phyloP scores from a whole-genome alignment of 176 grass and related monocot species.

The barley (Hordeum vulgare) region DNA sequence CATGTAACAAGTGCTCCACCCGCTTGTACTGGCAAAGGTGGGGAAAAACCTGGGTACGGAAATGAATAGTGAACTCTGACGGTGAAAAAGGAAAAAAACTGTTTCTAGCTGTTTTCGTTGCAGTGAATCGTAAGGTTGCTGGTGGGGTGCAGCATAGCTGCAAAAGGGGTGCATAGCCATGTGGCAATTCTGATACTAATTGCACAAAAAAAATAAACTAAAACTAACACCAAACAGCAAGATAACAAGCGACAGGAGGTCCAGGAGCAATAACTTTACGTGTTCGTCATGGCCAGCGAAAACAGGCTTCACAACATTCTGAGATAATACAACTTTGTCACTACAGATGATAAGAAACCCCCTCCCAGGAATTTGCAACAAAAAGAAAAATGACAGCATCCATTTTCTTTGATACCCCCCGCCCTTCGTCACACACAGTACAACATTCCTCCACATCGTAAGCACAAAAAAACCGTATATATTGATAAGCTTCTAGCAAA shows the following conservation, averaged over 20 bases:
- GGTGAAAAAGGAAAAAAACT: too few species aligned
- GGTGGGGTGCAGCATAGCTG: too few species aligned
- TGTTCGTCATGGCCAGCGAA: background rate
- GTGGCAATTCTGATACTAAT: background rate
- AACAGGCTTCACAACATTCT: background rate
- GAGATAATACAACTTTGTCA: background rate
- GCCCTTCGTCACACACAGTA: background rate
- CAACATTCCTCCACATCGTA: background rate
- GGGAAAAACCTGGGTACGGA: too few species aligned
- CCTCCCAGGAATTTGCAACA: background rate
- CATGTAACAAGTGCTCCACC: too few species aligned
- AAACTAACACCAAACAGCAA: too few species aligned
- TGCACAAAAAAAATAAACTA: background rate
- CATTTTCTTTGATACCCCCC: background rate
- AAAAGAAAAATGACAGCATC: background rate
- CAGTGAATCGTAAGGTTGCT: too few species aligned
- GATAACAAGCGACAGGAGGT: background rate
- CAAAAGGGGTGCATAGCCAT: background rate
- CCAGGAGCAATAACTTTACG: background rate
- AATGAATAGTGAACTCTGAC: too few species aligned
- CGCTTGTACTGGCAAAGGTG: too few species aligned
- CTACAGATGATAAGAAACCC: background rate
- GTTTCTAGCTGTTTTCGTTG: too few species aligned
- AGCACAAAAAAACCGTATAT: slow-evolving; percentile 31
- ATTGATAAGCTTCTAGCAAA: slow-evolving; percentile 1